Percentiles rank a stretch among this genome's conserved stretches.
Conservation (phyloP, 768 basidiomycete genomes). For the Obba rivulosa region DNA sequence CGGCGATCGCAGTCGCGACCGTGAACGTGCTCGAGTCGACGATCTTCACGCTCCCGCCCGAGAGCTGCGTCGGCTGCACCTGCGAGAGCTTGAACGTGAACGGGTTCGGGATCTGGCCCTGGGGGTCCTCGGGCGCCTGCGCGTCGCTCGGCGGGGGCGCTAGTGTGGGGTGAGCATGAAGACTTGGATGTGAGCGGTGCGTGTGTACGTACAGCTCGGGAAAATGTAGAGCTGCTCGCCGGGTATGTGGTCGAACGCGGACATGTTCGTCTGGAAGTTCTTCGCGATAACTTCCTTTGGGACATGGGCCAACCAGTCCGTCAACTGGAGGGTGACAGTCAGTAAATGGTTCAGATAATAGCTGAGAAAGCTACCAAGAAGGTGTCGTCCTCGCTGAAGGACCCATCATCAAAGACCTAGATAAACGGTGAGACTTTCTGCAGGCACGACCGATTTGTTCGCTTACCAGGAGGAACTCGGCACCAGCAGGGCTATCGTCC, state of each 20-base stretch:
- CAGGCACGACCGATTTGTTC: constrained; percentile 7
- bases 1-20: constrained; percentile 42
- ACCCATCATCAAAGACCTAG: constrained; percentile 36
- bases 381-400: constrained; percentile 29
- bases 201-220: constrained; percentile 36
- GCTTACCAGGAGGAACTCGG: constrained; percentile 22
- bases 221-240: constrained; percentile 47
- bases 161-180: constrained; percentile 5
- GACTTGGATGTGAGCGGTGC: not conserved
- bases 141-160: constrained; percentile 32
- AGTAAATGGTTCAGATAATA: not conserved
- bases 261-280: constrained; percentile 39
- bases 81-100: constrained; percentile 45
- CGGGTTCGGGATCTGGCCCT: constrained; percentile 35
- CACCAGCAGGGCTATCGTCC: constrained; percentile 17
- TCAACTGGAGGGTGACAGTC: constrained; percentile 28
- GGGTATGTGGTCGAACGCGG: constrained; percentile 40
- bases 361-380: constrained; percentile 21
- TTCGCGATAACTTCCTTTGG: constrained; percentile 53
- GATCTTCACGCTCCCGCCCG: constrained; percentile 46
- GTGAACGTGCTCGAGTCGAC: constrained; percentile 48
- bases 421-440: not conserved
- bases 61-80: constrained; percentile 34
- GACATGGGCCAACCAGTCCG: constrained; percentile 50
- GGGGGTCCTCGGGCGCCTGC: constrained; percentile 32